phyloP scores from a whole-genome alignment of 2,329 filamentous ascomycete species.

The Exophiala spinifera region DNA sequence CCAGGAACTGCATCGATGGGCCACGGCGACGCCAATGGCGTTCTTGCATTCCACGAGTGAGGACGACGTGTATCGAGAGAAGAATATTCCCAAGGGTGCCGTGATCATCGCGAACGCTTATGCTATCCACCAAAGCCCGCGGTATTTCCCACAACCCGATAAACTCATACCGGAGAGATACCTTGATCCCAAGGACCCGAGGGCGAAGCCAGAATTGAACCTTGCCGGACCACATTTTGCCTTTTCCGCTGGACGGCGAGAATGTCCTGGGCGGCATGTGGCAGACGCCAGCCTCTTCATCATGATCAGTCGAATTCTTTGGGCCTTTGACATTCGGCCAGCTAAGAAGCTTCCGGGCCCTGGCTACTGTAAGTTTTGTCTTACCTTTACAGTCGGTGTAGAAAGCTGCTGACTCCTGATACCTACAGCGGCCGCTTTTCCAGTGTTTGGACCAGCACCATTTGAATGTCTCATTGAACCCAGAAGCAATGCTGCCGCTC shows the following conservation, averaged over 20 bases:
- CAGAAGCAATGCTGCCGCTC: not conserved
- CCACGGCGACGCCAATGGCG: slow-evolving; percentile 35
- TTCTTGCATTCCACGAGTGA: slow-evolving; percentile 36
- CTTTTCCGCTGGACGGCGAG: slow-evolving; percentile 55
- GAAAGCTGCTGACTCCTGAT: not conserved
- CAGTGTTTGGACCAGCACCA: not conserved
- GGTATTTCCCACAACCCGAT: slow-evolving; percentile 38
- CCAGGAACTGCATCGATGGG: slow-evolving; percentile 38
- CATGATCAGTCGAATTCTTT: slow-evolving; percentile 52
- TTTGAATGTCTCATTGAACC: slow-evolving; percentile 9
- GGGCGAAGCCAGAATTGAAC: slow-evolving; percentile 30
- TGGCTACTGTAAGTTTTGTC: not conserved
- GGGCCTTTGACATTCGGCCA: slow-evolving; percentile 13
- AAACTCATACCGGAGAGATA: slow-evolving; percentile 45
- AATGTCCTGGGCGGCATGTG: slow-evolving; percentile 39
- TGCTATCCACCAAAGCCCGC: slow-evolving; percentile 34
- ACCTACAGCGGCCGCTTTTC: not conserved
- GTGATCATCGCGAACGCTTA: slow-evolving; percentile 27
- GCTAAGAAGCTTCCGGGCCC: not conserved
- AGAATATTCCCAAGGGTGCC: slow-evolving; percentile 48
- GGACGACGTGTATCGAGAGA: slow-evolving; percentile 48
- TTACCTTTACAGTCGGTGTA: not conserved
- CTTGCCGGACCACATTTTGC: slow-evolving; percentile 47
- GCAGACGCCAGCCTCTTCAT: slow-evolving; percentile 44
- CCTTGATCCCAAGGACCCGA: slow-evolving; percentile 32